Percentiles rank a stretch among this genome's conserved stretches.
phyloP scores from a whole-genome alignment of 495 filamentous ascomycete species.

The Cercophora scortea region DNA sequence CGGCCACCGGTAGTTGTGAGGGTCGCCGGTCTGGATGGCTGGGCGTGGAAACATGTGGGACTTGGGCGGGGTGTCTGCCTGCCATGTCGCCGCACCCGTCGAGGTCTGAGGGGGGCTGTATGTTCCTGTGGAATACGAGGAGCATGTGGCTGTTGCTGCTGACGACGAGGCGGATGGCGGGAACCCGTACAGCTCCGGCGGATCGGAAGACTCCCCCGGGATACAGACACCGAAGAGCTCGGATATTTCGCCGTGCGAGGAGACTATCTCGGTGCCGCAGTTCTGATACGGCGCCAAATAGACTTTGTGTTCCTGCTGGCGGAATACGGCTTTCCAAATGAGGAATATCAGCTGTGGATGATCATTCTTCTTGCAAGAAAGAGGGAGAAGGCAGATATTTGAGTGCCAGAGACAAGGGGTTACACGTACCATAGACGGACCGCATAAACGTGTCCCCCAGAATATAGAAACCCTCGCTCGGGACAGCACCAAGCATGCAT shows the following conservation, averaged over 20 bases:
- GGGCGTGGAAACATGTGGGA: constrained; percentile 1
- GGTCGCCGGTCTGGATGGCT: constrained; percentile 2
- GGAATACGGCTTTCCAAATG: constrained; percentile 9
- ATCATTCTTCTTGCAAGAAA: background rate
- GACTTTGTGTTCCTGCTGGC: constrained; percentile 17
- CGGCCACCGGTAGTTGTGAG: background rate
- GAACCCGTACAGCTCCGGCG: background rate
- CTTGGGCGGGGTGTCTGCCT: background rate
- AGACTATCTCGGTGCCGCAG: constrained; percentile 15
- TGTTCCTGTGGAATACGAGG: constrained; percentile 1
- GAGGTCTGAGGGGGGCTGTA: background rate
- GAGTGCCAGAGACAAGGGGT: background rate
- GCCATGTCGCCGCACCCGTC: too few relatives aligned
- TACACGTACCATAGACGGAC: constrained; percentile 54
- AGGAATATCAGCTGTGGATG: background rate
- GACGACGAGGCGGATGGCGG: background rate
- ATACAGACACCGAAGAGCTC: constrained; percentile 9
- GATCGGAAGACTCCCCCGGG: background rate
- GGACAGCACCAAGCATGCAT: constrained; percentile 32
- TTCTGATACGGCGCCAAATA: constrained; percentile 12
- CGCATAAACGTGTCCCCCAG: constrained; percentile 83
- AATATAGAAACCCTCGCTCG: constrained; percentile 21
- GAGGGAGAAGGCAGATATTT: background rate
- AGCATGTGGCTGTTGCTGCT: background rate
- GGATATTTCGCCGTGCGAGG: constrained; percentile 9